Conservation (phyloP, 1,284 basidiomycete genomes). For the Trichosporon sp. region DNA sequence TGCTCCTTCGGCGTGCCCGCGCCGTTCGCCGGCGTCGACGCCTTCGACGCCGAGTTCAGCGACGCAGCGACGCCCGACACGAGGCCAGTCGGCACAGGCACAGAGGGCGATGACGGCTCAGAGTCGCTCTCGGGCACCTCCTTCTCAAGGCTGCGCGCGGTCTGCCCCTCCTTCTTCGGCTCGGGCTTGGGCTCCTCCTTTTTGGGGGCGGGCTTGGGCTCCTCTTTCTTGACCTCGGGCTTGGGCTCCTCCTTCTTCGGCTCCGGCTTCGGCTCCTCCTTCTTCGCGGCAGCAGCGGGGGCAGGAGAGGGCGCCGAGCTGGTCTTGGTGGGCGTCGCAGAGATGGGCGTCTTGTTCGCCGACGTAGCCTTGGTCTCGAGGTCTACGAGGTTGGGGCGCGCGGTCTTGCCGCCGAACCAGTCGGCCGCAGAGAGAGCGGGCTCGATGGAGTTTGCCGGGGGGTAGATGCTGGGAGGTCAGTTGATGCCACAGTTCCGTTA, state of each 20-base stretch:
- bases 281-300: conserved; percentile 1
- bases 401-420: conserved; percentile 77
- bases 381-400: conserved; percentile 61
- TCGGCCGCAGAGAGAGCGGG: conserved; percentile 75
- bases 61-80: neutral
- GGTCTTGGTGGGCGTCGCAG: conserved; percentile 30
- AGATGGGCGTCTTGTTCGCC: conserved; percentile 46
- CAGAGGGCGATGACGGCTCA: neutral
- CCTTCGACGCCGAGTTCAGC: neutral
- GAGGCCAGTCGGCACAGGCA: conserved; percentile 7
- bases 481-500: neutral
- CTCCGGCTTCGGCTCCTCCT: conserved; percentile 23
- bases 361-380: conserved; percentile 51
- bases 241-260: conserved; percentile 26
- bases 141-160: neutral
- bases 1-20: conserved; percentile 9
- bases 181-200: conserved; percentile 5
- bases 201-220: neutral
- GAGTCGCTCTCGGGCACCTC: neutral
- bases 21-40: neutral
- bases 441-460: conserved; percentile 76
- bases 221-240: conserved; percentile 7
- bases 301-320: conserved; percentile 11
- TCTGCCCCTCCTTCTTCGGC: conserved; percentile 9
- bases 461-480: conserved; percentile 72